Base-by-base conservation (phyloP, 495 filamentous ascomycete genomes). In the Hypoxylon lenormandii region DNA sequence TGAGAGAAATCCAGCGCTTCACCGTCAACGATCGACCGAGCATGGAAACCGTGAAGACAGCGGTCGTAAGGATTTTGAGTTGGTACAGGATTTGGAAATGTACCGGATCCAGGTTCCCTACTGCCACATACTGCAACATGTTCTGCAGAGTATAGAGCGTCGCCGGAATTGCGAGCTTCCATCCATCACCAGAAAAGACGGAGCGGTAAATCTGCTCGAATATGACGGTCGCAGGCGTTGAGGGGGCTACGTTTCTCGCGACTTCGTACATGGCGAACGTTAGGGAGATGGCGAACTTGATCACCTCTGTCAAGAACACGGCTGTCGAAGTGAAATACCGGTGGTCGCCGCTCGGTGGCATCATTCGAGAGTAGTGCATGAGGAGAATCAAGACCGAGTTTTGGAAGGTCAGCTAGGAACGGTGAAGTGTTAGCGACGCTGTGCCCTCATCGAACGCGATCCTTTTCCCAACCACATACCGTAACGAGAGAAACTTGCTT, bases 31-130 rank as follows among this genome's bases (percentile, higher is more conserved):
- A 85, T 67, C 92, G 85, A 37, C 88, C 83, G 1, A 98, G 82
- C 73, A 97, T 80, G 4, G 87, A 77, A 22, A 96, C 86, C 60
- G 90, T 93, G 76, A 97, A 97, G n/a, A 97, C 72, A 4, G 95
- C 94, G 0, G 91, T 95, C 8, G 91, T 92, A 30, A 98, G 81
- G 60, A 98, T 94, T 83, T 97, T 97, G 28, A 97, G 82, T 76
- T 98, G 95, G 71, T 92, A 94, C 18, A 95, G 89, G 48, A 96
- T 88, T 77, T 97, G 94, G 77, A 97, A 97, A 40, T 93, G 90
- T 6, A 94, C 92, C 1, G 95, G 90, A 56, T 94, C 92, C 60
- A 97, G 80, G 73, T 98, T 97, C 61, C 91, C 91, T 18, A 98
- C 85, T 1, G 92, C 95, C 50, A 97, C 85, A 77, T 97, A 98